Conservation (phyloP, 1,284 basidiomycete genomes). For the Marasmius sp. region DNA sequence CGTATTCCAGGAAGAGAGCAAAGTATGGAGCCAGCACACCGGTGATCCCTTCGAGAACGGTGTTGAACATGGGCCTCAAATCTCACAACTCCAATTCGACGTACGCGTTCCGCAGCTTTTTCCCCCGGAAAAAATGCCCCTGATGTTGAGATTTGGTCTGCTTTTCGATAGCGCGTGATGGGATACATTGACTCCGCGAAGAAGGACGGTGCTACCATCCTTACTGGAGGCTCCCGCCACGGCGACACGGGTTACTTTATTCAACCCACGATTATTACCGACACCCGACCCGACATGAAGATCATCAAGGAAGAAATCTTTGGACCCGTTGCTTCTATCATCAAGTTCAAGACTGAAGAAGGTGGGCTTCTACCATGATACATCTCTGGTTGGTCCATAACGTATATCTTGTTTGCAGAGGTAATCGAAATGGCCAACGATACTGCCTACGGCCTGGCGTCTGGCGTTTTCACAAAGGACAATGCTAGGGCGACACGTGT, state of each 20-base stretch:
- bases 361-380: too few species aligned
- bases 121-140: neutral
- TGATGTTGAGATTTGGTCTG: neutral
- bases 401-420: neutral
- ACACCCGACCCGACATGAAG: too few species aligned
- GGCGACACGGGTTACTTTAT: conserved; percentile 76
- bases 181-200: conserved; percentile 86
- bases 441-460: neutral
- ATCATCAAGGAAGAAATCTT: too few species aligned
- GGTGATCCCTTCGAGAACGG: conserved; percentile 73
- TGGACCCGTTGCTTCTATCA: too few species aligned
- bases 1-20: conserved; percentile 49
- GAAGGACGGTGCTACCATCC: conserved; percentile 77
- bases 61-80: conserved; percentile 85
- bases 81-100: conserved; percentile 49
- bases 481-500: neutral
- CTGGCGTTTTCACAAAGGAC: neutral
- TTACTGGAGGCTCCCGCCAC: conserved; percentile 74
- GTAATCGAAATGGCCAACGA: neutral
- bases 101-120: neutral
- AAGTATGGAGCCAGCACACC: too few species aligned
- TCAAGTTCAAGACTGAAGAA: too few species aligned
- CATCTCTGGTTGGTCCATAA: neutral
- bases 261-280: conserved; percentile 80
- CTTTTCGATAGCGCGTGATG: conserved; percentile 75